These are phyloP conservation scores for Xylaria grammica DNA, from an alignment of 495 filamentous ascomycete species.

Conservation along the genomic window DNA sequence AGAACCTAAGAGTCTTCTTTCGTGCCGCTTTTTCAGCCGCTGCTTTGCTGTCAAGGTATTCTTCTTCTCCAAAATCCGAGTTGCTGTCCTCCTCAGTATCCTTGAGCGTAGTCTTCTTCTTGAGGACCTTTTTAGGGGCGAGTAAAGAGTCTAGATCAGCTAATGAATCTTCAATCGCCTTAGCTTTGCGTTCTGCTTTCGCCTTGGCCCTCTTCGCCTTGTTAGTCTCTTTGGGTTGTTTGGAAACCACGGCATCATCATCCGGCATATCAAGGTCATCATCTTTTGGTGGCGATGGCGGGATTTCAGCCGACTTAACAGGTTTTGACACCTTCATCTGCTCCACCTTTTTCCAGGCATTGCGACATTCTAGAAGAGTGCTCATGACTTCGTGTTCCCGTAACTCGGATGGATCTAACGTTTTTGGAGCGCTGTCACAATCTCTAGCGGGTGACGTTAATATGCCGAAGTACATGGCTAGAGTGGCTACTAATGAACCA, in stretches of 20 bases:
- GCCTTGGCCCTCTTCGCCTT: conserved; percentile 47
- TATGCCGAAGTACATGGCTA: conserved; percentile 93
- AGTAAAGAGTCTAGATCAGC: conserved; percentile 53
- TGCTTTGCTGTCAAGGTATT: conserved; percentile 50
- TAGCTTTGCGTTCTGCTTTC: conserved; percentile 34
- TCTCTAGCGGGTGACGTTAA: conserved; percentile 74
- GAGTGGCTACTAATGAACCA: conserved; percentile 79
- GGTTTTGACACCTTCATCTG: conserved; percentile 48
- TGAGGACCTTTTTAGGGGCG: conserved; percentile 44
- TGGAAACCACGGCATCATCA: conserved; percentile 30
- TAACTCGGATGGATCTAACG: conserved; percentile 69
- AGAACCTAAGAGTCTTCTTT: conserved; percentile 91
- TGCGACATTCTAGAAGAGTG: conserved; percentile 75
- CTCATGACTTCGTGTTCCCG: conserved; percentile 90
- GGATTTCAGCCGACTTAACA: conserved; percentile 23
- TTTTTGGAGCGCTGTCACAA: conserved; percentile 53
- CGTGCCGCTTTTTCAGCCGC: conserved; percentile 81
- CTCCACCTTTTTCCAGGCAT: conserved; percentile 80
- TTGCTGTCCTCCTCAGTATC: conserved; percentile 47
- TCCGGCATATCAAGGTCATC: conserved; percentile 38
- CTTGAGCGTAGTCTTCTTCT: conserved; percentile 45
- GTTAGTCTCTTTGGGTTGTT: conserved; percentile 36
- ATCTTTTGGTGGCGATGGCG: conserved; percentile 46
- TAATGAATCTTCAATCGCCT: conserved; percentile 52
- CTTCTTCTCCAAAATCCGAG: conserved; percentile 72